Evolutionary conservation across 1,139 yeast species (phyloP).

Genomic region (Geotrichum phurueaensis): DNA sequence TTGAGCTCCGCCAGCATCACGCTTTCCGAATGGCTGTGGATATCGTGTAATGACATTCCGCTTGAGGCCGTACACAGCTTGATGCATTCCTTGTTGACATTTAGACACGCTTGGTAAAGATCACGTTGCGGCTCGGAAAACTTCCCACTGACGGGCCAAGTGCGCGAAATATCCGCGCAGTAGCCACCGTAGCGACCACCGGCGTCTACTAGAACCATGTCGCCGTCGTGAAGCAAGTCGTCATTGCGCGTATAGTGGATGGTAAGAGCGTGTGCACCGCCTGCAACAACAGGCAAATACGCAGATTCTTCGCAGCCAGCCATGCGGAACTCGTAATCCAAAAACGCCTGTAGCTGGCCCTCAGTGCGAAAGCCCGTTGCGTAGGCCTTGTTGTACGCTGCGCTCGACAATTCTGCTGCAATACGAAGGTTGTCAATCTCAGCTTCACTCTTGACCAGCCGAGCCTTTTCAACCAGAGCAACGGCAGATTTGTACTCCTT

Average conservation of each 20-base stretch:
- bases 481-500: slow-evolving; percentile 16
- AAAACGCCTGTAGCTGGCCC: slow-evolving; percentile 68
- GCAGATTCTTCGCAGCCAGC: slow-evolving; percentile 91
- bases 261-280: slow-evolving; percentile 78
- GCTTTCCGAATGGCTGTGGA: slow-evolving; percentile 65
- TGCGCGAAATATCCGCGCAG: slow-evolving; percentile 89
- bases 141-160: slow-evolving; percentile 82
- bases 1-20: slow-evolving; percentile 57
- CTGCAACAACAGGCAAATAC: slow-evolving; percentile 93
- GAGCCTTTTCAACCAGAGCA: slow-evolving; percentile 45
- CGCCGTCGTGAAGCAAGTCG: slow-evolving; percentile 66
- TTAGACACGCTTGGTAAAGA: slow-evolving; percentile 78
- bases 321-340: slow-evolving; percentile 74
- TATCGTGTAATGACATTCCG: slow-evolving; percentile 58
- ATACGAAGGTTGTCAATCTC: slow-evolving; percentile 75
- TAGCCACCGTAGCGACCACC: slow-evolving; percentile 93
- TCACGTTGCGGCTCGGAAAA: slow-evolving; percentile 78
- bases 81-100: slow-evolving; percentile 76
- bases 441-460: slow-evolving; percentile 67
- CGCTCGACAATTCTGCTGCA: slow-evolving; percentile 76
- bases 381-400: slow-evolving; percentile 79
- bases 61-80: slow-evolving; percentile 51
- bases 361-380: slow-evolving; percentile 57
- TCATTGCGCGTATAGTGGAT: slow-evolving; percentile 90
- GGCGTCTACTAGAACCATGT: slow-evolving; percentile 88